These are phyloP conservation scores for Vitis hybrid DNA, from an alignment of 177 flowering plant species.

Conservation along the genomic window DNA sequence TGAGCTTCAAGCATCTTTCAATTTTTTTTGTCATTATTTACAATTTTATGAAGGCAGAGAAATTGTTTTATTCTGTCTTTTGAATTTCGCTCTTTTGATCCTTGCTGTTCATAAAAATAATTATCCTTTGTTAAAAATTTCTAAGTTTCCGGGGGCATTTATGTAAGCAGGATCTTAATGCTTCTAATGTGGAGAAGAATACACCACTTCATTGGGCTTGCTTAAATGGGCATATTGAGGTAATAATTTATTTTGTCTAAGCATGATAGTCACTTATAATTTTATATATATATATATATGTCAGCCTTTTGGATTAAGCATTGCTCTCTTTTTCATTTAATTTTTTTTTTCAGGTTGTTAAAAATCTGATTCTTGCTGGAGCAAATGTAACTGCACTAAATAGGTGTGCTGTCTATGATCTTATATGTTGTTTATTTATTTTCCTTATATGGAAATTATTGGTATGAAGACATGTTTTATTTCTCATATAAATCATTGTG, in stretches of 20 bases:
- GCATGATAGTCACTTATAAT: neutral
- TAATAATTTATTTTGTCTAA: conserved; percentile 17
- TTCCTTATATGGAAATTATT: neutral
- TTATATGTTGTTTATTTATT: neutral
- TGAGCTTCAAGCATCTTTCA: too few relatives aligned
- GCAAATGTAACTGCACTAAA: conserved; percentile 61
- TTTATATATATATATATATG: too few relatives aligned
- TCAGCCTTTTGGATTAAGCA: too few relatives aligned
- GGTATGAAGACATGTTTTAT: neutral
- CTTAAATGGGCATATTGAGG: conserved; percentile 90
- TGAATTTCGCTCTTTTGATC: neutral
- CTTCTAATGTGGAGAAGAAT: conserved; percentile 71
- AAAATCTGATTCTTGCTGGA: conserved; percentile 68
- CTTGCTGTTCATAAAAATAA: neutral
- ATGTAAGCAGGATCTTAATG: conserved; percentile 68
- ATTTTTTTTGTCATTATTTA: too few relatives aligned
- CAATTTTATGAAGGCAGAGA: too few relatives aligned
- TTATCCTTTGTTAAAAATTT: neutral
- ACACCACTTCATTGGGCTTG: conserved; percentile 97
- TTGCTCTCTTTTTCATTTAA: too few relatives aligned
- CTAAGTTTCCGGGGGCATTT: conserved; percentile 3
- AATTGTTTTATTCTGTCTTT: neutral
- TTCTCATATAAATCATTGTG: neutral
- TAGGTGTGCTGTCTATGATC: conserved; percentile 42
- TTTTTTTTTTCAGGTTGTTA: conserved; percentile 52